phyloP scores from a whole-genome alignment of 257 asterid species.

The Penstemon barbatus region DNA sequence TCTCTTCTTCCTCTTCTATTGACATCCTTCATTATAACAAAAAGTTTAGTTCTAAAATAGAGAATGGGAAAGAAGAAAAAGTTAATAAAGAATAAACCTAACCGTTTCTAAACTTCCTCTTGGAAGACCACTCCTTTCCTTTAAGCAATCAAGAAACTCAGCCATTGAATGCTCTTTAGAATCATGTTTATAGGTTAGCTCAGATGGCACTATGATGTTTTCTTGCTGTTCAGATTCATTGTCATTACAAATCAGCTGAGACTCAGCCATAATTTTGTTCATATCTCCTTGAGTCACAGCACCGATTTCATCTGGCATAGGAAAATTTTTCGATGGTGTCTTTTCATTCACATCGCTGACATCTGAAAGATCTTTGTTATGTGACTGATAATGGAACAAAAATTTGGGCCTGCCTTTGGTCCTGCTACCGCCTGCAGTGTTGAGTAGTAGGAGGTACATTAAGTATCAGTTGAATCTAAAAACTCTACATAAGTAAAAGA shows the following conservation, averaged over 20 bases:
- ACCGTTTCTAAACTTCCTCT: conserved; percentile 53
- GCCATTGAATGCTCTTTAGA: conserved; percentile 58
- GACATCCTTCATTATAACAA: conserved; percentile 32
- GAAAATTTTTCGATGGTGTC: conserved; percentile 31
- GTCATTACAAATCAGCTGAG: conserved; percentile 36
- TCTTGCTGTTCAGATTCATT: conserved; percentile 34
- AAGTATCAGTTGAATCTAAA: conserved; percentile 19
- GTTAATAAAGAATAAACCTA: conserved; percentile 29
- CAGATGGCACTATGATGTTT: conserved; percentile 35
- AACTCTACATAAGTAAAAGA: conserved; percentile 5
- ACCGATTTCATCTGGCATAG: conserved; percentile 33
- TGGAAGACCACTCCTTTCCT: conserved; percentile 39
- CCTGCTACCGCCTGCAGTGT: conserved; percentile 51
- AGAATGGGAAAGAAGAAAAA: conserved; percentile 19
- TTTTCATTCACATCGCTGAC: conserved; percentile 36
- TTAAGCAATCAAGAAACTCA: conserved; percentile 61
- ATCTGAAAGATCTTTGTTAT: conserved; percentile 37
- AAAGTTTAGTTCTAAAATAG: conserved; percentile 19
- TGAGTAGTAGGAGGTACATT: conserved; percentile 2
- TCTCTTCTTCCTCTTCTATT: conserved; percentile 35
- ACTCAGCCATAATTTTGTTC: conserved; percentile 34
- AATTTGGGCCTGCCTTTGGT: conserved; percentile 52
- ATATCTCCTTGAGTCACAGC: conserved; percentile 34
- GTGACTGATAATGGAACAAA: conserved; percentile 44
- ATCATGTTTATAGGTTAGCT: conserved; percentile 36